Evolutionary conservation across 2,329 filamentous ascomycete genomes (phyloP).

Genomic region (Ceratocystiopsis minuta): DNA sequence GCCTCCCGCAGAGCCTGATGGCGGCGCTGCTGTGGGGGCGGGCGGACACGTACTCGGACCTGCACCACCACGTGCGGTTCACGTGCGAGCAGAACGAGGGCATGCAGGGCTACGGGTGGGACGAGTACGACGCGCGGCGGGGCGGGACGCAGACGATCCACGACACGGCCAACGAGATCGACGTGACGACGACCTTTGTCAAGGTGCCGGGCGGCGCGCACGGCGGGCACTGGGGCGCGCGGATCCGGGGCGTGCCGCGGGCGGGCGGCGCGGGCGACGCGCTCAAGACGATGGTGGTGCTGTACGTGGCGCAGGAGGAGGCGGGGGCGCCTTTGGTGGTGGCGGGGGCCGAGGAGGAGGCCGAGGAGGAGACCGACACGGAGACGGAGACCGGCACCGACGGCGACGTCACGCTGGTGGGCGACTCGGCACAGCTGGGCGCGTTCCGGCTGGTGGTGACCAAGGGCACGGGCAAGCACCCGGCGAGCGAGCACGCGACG

Average conservation of each 20-base stretch:
- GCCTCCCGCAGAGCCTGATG: constrained; percentile 63
- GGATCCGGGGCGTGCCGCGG: constrained; percentile 66
- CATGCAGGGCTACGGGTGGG: constrained; percentile 94
- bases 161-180: constrained; percentile 71
- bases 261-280: constrained; percentile 37
- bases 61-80: constrained; percentile 68
- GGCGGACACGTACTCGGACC: constrained; percentile 57
- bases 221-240: constrained; percentile 81
- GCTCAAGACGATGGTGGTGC: constrained; percentile 60
- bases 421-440: constrained; percentile 54
- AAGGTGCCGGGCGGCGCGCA: constrained; percentile 75
- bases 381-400: constrained; percentile 23
- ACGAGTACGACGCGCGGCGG: constrained; percentile 79
- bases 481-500: constrained; percentile 40
- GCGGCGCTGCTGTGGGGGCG: constrained; percentile 79
- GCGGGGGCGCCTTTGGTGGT: constrained; percentile 54
- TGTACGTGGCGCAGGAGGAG: constrained; percentile 70
- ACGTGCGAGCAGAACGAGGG: constrained; percentile 92
- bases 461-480: constrained; percentile 44
- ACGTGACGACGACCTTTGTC: constrained; percentile 84
- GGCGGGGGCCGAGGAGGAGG: constrained; percentile 37
- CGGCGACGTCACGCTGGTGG: constrained; percentile 49
- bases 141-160: constrained; percentile 84
- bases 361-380: constrained; percentile 14
- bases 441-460: constrained; percentile 67